phyloP scores from a whole-genome alignment of 768 basidiomycete genomes.

The Naganishia randhawae region DNA sequence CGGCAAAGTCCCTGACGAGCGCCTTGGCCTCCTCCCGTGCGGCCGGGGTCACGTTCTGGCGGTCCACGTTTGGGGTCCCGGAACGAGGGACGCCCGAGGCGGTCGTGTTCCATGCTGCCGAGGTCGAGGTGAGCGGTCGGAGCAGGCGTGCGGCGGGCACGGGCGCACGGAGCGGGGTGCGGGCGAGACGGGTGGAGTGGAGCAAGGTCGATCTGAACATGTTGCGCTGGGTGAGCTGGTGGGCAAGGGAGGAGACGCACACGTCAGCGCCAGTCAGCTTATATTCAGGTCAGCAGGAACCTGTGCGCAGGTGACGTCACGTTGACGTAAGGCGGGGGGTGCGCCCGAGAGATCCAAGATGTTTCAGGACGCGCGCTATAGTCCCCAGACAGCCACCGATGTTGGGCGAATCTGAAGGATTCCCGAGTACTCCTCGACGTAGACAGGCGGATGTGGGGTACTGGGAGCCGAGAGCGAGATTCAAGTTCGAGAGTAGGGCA shows the following conservation, averaged over 20 bases:
- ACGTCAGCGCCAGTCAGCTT: too few relatives aligned
- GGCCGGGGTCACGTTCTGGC: conserved; percentile 33
- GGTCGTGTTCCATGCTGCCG: not conserved
- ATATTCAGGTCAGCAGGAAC: too few relatives aligned
- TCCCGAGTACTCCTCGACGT: not conserved
- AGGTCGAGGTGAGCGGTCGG: conserved; percentile 12
- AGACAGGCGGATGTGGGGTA: not conserved
- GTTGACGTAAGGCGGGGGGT: too few relatives aligned
- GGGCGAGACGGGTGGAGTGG: conserved; percentile 10
- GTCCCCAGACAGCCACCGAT: not conserved
- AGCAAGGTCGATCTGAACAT: conserved; percentile 9
- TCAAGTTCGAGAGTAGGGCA: not conserved
- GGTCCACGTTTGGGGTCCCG: conserved; percentile 10
- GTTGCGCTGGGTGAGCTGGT: too few relatives aligned
- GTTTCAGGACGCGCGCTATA: too few relatives aligned
- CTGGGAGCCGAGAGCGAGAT: not conserved
- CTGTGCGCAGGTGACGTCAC: too few relatives aligned
- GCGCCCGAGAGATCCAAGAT: too few relatives aligned
- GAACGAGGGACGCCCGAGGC: not conserved
- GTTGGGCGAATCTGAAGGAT: not conserved
- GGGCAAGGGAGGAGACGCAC: too few relatives aligned
- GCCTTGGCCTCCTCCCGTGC: conserved; percentile 36
- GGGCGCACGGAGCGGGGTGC: not conserved
- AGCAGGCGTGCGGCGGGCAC: not conserved
- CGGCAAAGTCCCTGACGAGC: conserved; percentile 38